A percentile compares a stretch with the other conserved stretches of the same genome.
These are phyloP conservation scores for Fabrea salina DNA, from an alignment of 169 alveolate genomes.

Conservation along the genomic window DNA sequence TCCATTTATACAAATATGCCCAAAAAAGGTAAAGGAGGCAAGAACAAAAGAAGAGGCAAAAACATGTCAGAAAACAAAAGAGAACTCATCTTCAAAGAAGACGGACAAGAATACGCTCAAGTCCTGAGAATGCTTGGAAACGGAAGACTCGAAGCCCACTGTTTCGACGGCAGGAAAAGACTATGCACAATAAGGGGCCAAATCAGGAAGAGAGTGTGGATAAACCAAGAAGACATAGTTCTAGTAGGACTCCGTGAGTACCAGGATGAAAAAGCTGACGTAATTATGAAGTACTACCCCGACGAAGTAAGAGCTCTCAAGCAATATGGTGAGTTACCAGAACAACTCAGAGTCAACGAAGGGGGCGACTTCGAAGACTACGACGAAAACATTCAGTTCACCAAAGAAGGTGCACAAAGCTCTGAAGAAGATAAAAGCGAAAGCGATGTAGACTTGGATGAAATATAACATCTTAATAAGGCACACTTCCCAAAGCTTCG, in stretches of 20 bases:
- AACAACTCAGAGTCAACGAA: constrained; percentile 92
- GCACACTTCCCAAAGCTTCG: background rate
- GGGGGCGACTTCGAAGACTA: constrained; percentile 86
- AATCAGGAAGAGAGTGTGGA: constrained; percentile 98
- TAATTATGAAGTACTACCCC: constrained; percentile 95
- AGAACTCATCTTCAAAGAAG: constrained; percentile 94
- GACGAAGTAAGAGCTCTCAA: constrained; percentile 97
- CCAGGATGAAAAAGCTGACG: constrained; percentile 98
- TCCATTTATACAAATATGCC: constrained; percentile 87
- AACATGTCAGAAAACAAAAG: constrained; percentile 91
- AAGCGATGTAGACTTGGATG: constrained; percentile 38
- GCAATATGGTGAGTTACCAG: constrained; percentile 97
- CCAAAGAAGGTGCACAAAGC: too few relatives aligned
- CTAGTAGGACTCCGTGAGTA: constrained; percentile 96
- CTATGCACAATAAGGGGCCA: constrained; percentile 97
- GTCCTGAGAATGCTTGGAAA: constrained; percentile 97
- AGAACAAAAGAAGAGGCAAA: constrained; percentile 96
- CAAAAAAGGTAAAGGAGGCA: constrained; percentile 95
- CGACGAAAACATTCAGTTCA: constrained; percentile 52
- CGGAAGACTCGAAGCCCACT: constrained; percentile 96
- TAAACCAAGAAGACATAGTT: constrained; percentile 94
- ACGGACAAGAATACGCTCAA: constrained; percentile 96
- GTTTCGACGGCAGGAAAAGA: constrained; percentile 97
- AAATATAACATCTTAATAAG: too few relatives aligned
- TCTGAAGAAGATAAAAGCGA: too few relatives aligned